Percentiles rank a stretch among this genome's conserved stretches.
Conservation (phyloP, 148 eudicot genomes). For the Pharnaceum exiguum region DNA sequence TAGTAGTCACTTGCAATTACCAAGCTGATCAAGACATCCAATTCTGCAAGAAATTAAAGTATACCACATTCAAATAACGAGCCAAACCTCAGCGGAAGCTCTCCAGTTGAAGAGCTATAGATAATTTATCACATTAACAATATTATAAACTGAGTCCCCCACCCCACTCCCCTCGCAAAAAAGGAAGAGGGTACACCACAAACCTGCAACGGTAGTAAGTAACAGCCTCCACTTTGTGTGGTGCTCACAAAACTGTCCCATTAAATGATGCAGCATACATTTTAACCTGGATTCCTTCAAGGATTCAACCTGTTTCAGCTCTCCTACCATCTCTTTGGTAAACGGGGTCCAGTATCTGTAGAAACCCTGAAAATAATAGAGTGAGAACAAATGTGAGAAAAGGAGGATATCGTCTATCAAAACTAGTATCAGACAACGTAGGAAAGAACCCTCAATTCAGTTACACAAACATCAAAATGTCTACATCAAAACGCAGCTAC, state of each 20-base stretch:
- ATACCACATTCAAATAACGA: slow-evolving; percentile 8
- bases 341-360: slow-evolving; percentile 84
- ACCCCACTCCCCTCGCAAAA: too few relatives aligned
- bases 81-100: not conserved
- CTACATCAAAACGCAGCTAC: not conserved
- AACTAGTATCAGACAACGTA: not conserved
- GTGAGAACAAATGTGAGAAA: not conserved
- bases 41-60: slow-evolving; percentile 58
- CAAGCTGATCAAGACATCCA: slow-evolving; percentile 87
- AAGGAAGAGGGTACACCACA: too few relatives aligned
- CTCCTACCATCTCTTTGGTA: slow-evolving; percentile 57
- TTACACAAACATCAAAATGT: not conserved
- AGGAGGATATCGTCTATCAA: not conserved
- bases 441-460: too few relatives aligned
- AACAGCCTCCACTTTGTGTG: slow-evolving; percentile 77
- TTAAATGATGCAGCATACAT: slow-evolving; percentile 70
- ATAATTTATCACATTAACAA: too few relatives aligned
- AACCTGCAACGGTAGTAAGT: slow-evolving; percentile 86
- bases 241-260: slow-evolving; percentile 81
- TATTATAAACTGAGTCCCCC: too few relatives aligned
- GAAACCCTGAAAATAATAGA: slow-evolving; percentile 55
- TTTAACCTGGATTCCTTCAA: slow-evolving; percentile 83
- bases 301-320: slow-evolving; percentile 73
- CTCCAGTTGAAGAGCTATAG: too few relatives aligned
- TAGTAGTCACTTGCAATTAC: slow-evolving; percentile 81